Conservation (phyloP, 2,329 filamentous ascomycete genomes). For the Ceratocystis lukuohia region DNA sequence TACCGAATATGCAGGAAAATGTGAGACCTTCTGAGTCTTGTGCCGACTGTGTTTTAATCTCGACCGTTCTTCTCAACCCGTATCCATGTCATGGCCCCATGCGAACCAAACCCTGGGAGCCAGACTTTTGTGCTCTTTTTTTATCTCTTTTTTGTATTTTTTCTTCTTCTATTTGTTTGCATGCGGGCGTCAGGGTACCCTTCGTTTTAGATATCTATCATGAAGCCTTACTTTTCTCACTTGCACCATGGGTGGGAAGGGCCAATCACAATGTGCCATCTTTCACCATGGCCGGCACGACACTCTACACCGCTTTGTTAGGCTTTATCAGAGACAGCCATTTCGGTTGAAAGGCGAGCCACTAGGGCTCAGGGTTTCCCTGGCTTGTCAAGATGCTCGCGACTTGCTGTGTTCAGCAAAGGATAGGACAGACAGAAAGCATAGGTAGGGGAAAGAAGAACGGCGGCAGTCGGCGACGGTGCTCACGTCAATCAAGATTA, state of each 20-base stretch:
- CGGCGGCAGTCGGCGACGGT: background rate
- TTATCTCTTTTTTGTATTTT: too few relatives aligned
- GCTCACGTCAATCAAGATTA: too few relatives aligned
- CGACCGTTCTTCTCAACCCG: background rate
- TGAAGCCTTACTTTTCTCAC: background rate
- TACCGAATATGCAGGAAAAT: background rate
- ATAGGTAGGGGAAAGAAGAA: background rate
- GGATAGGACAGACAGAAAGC: background rate
- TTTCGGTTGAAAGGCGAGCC: background rate
- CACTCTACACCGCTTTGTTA: background rate
- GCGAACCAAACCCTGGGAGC: background rate
- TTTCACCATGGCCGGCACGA: background rate
- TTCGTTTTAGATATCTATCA: conserved; percentile 3
- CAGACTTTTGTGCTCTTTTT: background rate
- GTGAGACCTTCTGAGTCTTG: background rate
- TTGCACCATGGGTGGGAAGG: background rate
- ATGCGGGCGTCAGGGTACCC: background rate
- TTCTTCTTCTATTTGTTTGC: background rate
- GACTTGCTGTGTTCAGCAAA: background rate
- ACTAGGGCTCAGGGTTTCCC: conserved; percentile 3
- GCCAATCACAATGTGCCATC: conserved; percentile 1
- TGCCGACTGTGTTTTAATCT: conserved; percentile 5
- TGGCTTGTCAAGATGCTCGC: conserved; percentile 1
- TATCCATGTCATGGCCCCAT: background rate
- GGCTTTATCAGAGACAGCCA: background rate